These are phyloP conservation scores for Diphasiastrum complanatum DNA, from an alignment of 83 land plant genomes.

Conservation along the genomic window DNA sequence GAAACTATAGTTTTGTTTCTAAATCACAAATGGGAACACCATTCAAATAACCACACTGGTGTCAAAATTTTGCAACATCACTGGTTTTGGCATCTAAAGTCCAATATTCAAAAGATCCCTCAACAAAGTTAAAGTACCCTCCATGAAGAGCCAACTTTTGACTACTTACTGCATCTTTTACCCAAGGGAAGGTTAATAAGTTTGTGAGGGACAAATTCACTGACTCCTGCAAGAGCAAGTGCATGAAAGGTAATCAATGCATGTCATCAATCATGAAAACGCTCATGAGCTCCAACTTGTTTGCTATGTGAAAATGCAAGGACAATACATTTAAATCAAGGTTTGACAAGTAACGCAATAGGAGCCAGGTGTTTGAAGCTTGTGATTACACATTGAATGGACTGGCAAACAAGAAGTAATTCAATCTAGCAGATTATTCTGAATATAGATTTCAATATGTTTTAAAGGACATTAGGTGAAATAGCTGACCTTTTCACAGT, in stretches of 20 bases:
- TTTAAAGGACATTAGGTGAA: background rate
- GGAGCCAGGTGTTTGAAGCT: too few species aligned
- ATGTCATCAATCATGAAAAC: background rate
- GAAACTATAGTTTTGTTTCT: too few species aligned
- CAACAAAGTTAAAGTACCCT: constrained; percentile 77
- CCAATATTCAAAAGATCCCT: constrained; percentile 83
- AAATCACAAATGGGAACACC: too few species aligned
- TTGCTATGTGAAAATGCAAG: background rate
- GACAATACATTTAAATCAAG: too few species aligned
- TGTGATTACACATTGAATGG: too few species aligned
- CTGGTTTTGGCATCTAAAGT: constrained; percentile 35
- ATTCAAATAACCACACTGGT: too few species aligned
- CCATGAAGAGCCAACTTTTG: constrained; percentile 59
- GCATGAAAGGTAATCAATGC: background rate
- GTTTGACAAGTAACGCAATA: too few species aligned
- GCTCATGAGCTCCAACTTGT: background rate
- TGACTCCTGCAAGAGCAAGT: constrained; percentile 58
- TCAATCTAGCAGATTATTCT: background rate
- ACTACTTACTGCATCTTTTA: constrained; percentile 46
- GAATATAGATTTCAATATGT: background rate
- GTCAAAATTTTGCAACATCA: constrained; percentile 21
- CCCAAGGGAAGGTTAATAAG: constrained; percentile 71
- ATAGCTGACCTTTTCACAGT: constrained; percentile 71
- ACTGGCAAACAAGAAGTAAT: too few species aligned
- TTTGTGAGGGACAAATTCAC: constrained; percentile 56